Evolutionary conservation across 2,329 filamentous ascomycete genomes (phyloP).

Genomic region (Aureobasidium sp.): DNA sequence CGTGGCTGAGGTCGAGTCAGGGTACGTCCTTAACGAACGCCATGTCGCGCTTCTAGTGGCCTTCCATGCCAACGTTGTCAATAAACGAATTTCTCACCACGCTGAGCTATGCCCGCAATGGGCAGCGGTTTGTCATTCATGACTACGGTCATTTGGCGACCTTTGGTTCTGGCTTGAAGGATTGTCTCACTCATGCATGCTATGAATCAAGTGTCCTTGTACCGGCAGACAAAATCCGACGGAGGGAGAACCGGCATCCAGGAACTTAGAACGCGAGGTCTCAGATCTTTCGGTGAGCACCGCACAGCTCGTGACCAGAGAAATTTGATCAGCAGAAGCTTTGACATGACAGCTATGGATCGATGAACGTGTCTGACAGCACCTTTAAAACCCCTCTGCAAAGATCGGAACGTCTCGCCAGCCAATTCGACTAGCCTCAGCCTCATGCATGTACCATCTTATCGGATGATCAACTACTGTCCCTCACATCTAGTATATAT

Average conservation of each 20-base stretch:
- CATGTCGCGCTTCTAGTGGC: neutral
- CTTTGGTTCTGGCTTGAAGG: neutral
- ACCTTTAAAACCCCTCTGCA: neutral
- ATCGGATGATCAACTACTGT: neutral
- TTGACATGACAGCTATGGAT: neutral
- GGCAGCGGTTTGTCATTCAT: neutral
- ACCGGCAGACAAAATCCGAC: neutral
- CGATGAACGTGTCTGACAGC: neutral
- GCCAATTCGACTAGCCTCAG: neutral
- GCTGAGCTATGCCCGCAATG: neutral
- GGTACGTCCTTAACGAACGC: neutral
- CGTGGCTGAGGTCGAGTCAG: neutral
- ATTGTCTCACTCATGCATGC: neutral
- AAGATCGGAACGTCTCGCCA: neutral
- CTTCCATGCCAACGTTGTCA: slow-evolving; percentile 7
- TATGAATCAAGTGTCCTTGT: neutral
- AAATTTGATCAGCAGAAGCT: neutral
- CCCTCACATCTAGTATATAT: neutral
- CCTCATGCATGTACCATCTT: neutral
- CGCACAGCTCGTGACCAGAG: neutral
- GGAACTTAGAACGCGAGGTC: neutral
- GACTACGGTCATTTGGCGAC: neutral
- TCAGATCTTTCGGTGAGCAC: neutral
- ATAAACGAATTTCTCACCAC: neutral
- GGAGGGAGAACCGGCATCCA: neutral